Base-by-base conservation (phyloP, 352 stramenopile genomes). In the Phytophthora crassamura region DNA sequence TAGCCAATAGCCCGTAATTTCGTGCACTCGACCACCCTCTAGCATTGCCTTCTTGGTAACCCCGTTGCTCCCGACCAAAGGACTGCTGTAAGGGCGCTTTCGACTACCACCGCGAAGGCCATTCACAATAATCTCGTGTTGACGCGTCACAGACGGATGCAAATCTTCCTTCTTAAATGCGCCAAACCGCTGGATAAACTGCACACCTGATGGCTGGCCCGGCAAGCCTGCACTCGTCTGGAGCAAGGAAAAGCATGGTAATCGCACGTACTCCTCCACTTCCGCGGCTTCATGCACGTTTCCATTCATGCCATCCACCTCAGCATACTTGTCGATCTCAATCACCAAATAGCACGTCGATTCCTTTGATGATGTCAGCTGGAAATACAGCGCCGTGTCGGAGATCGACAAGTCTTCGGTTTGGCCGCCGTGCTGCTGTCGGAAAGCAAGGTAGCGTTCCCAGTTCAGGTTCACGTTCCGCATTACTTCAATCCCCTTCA, bases 271-370 rank as follows among this genome's bases (percentile, higher is more conserved):
- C 46, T 92, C 72, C 22, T 93, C 82, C 7, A 75, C 65, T 38
- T 86, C 78, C 1, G 72, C 39, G 14, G 74, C 60, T 60, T 91
- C 82, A 35, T 91, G 79, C 1, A 80, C 65, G 34, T 75, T 78
- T 41, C 59, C 65, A 16, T 80, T 86, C 38, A 84, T 68, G 7
- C 80, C 77, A 53, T 91, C 81, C 8, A 90, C 75, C 33, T 95
- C 87, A 3, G 82, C 74, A 47, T 93, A 90, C 63, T 92, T 93
- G 59, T 95, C 84, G 25, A 93, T 90, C 55, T 95, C 87, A 49
- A 95, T 89, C 15, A 95, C 84, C 35, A 95, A 58, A 54, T 95
- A 95, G 53, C 85, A 93, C 5, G 75, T 91, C 39, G 83, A 93
- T 55, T 95, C 84, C 40, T 95, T 95, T 7, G 86, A 93, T 4